These are phyloP conservation scores for Aschersonia sp. DNA, from an alignment of 2,329 filamentous ascomycete genomes.

Conservation along the genomic window DNA sequence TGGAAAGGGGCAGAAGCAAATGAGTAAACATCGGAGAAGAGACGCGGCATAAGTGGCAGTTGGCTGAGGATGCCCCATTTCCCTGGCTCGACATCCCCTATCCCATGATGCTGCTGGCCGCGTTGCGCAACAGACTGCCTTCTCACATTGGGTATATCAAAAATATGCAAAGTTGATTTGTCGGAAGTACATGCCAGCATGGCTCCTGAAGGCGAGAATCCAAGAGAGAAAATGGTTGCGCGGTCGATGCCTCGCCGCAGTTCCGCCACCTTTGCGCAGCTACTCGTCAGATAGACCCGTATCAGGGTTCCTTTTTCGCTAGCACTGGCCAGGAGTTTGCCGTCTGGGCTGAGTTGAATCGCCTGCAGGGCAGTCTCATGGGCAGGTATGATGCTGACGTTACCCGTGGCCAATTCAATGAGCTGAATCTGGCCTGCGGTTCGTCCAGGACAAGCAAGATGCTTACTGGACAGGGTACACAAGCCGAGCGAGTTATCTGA, in stretches of 20 bases:
- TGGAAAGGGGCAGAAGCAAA: constrained; percentile 72
- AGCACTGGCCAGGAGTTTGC: constrained; percentile 71
- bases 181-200: constrained; percentile 87
- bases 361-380: constrained; percentile 69
- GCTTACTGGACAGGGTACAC: constrained; percentile 58
- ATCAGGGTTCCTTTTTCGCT: constrained; percentile 85
- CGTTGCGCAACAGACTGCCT: constrained; percentile 18
- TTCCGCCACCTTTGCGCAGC: constrained; percentile 69
- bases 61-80: constrained; percentile 81
- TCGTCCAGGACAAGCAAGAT: constrained; percentile 75
- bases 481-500: constrained; percentile 71
- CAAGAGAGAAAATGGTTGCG: constrained; percentile 74
- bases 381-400: constrained; percentile 86
- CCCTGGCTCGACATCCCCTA: constrained; percentile 30
- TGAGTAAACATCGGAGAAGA: constrained; percentile 84
- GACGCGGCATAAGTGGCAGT: constrained; percentile 68
- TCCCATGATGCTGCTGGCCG: constrained; percentile 13
- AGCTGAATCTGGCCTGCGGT: constrained; percentile 80
- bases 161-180: constrained; percentile 90
- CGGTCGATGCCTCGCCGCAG: constrained; percentile 79
- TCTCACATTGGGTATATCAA: constrained; percentile 57
- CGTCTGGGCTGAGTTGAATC: constrained; percentile 66
- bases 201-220: constrained; percentile 68
- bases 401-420: constrained; percentile 61
- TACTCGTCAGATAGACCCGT: constrained; percentile 69